Evolutionary conservation across 23 red algal species (phyloP), one percentile per base, ranked within the genome.

Genomic region (Cyanidium caldarium): DNA sequence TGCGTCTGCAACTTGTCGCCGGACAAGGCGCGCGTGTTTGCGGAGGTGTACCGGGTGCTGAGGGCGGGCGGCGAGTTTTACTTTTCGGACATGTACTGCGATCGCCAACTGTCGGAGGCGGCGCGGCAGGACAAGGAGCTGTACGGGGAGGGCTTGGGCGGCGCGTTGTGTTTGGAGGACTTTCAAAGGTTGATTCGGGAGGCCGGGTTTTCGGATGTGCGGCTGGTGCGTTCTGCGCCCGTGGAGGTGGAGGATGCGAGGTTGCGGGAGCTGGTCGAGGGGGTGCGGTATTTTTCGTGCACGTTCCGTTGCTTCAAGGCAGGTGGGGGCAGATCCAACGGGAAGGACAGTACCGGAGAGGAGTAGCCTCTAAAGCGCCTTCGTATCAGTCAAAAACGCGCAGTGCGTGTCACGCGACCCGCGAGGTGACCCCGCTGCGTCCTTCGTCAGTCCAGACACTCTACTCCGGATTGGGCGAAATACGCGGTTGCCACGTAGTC

Each of bases 241-340:
- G 31, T 77, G 46, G 38, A 34, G 45, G 38, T 73, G 12, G 35
- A 29, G 16, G 40, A 73, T 61, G 39, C 34, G 5, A 15, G 31
- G 29, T 16, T 73, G 14, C 44, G 33, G 40, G 43, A 57, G 25
- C 58, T 84, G n/a, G 76, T 92, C 34, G 44, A 44, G 45, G 82
- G 68, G 51, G 78, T 85, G 19, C 65, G 43, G 5, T 86, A 84
- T 57, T 87, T 78, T 67, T 87, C 83, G 15, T 36, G 85, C 17
- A 87, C 84, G 20, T 77, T 84, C 35, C 90, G 90, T 0, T 73
- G 72, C 19, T 95, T 95, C 43, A 87, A 87, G 51, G 21, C n/a
- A n/a, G n/a, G n/a, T n/a, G n/a, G n/a, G n/a, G n/a, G n/a, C n/a
- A n/a, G n/a, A n/a, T n/a, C n/a, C n/a, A n/a, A n/a, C n/a, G n/a